Percentiles rank a stretch among this genome's conserved stretches.
Evolutionary conservation across 2,329 filamentous ascomycete genomes (phyloP).

Genomic region (Ascosphaera acerosa): DNA sequence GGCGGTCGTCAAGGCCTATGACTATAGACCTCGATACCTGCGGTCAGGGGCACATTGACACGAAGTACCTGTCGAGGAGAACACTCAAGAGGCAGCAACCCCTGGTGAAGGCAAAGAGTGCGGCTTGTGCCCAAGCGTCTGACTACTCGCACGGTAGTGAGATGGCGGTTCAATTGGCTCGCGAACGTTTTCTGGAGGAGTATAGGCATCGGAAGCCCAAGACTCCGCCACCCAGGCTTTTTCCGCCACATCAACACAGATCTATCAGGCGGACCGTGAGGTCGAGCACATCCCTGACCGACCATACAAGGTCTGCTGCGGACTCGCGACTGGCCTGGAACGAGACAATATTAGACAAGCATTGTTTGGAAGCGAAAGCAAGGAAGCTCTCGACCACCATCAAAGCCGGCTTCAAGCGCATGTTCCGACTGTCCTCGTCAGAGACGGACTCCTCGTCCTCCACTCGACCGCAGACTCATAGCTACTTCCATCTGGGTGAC

Average conservation of each 20-base stretch:
- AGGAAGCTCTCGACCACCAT: slow-evolving; percentile 18
- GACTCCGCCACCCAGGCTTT: no score
- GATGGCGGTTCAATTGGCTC: slow-evolving; percentile 2
- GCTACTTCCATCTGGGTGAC: not conserved
- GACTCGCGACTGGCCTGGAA: not conserved
- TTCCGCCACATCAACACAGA: not conserved
- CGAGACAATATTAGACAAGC: not conserved
- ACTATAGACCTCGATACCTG: not conserved
- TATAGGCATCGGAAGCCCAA: slow-evolving; percentile 3
- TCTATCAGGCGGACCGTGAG: not conserved
- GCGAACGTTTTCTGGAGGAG: slow-evolving; percentile 2
- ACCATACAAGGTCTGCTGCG: not conserved
- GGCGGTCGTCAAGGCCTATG: slow-evolving; percentile 8
- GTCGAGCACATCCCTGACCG: not conserved
- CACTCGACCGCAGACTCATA: not conserved
- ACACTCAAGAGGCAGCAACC: not conserved
- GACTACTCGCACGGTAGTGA: slow-evolving; percentile 1
- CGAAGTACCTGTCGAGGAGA: slow-evolving; percentile 4
- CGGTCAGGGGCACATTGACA: slow-evolving; percentile 3
- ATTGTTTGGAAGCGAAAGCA: slow-evolving; percentile 7
- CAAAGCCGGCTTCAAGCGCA: slow-evolving; percentile 17
- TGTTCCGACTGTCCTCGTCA: slow-evolving; percentile 14
- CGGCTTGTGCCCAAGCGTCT: not conserved
- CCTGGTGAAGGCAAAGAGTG: not conserved
- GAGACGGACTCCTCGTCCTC: not conserved